Evolutionary conservation across 768 basidiomycete genomes (phyloP), one percentile per base, ranked within the genome.

Genomic region (Tephrocybe sp.): DNA sequence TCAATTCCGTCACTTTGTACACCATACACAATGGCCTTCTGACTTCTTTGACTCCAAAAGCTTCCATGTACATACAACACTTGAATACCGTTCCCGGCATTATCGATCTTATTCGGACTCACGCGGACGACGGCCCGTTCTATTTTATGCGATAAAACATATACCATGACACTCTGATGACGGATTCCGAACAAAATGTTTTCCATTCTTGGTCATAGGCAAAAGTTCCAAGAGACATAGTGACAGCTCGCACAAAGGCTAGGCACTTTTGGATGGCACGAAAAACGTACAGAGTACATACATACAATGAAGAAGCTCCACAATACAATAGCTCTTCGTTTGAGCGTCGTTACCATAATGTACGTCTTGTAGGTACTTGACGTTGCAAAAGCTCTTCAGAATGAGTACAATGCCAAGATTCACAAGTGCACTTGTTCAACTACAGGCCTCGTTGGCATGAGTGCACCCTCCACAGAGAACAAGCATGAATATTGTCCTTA

Each of bases 1-100:
- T 45, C 54, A 62, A 51, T 52, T 51, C 55, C 42, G 56, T 60
- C 46, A 57, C 56, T 59, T 63, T 62, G 62, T 62, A 59, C 60
- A 62, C 48, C 23, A 40, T 46, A 26, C 37, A 60, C 57, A 60
- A 58, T 55, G 51, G 40, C 49, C 40, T 32, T 45, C n/a, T 50
- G 34, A 36, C 34, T 9, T 8, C 34, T 15, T 36, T n/a, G 7
- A 5, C 44, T 37, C 30, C 25, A 28, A 45, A 46, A 23, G 21
- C 44, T 25, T 42, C 40, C 42, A 48, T 41, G 23, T 50, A 41
- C 21, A 42, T 41, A 39, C 38, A 21, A 39, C 39, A 25, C 48
- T 25, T 48, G 47, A 39, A 37, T 24, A 36, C 26, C 11, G 33
- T 32, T 41, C 32, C 14, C 9, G 23, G 17, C 49, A 23, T 45